Evolutionary conservation across 2,329 filamentous ascomycete genomes (phyloP).

Genomic region (Emergomyces orientalis): DNA sequence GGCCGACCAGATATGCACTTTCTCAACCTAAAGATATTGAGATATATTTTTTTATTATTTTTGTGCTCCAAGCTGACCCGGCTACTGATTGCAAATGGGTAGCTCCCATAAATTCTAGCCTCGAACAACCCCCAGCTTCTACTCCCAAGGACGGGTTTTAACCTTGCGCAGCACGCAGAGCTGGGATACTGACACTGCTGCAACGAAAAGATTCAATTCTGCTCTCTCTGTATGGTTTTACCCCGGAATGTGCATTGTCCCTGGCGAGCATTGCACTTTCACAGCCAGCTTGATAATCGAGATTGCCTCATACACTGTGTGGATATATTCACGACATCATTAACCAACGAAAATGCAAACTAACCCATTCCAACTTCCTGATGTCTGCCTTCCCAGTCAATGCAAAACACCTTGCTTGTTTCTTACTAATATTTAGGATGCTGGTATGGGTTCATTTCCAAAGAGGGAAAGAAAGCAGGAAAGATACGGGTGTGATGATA

Average conservation of each 20-base stretch:
- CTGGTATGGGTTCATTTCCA: no score
- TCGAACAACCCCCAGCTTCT: no score
- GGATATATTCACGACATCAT: no score
- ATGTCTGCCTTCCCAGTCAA: no score
- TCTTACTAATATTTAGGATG: no score
- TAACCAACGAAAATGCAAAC: no score
- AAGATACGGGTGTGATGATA: no score
- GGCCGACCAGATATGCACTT: slow-evolving; percentile 17
- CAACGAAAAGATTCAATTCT: slow-evolving; percentile 33
- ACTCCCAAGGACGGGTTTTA: slow-evolving; percentile 37
- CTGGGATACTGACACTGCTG: slow-evolving; percentile 36
- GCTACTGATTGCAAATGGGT: slow-evolving; percentile 28
- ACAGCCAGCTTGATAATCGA: slow-evolving; percentile 32
- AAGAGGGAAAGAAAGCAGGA: no score
- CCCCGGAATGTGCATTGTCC: slow-evolving; percentile 36
- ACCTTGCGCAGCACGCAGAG: slow-evolving; percentile 30
- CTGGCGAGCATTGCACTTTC: slow-evolving; percentile 31
- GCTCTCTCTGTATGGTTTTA: slow-evolving; percentile 28
- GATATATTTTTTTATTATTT: slow-evolving; percentile 22
- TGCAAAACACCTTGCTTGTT: no score
- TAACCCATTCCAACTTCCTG: no score
- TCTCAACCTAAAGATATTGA: slow-evolving; percentile 22
- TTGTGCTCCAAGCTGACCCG: slow-evolving; percentile 25
- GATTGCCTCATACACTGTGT: slow-evolving; percentile 31
- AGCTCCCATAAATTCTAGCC: slow-evolving; percentile 36